Evolutionary conservation across 2,329 filamentous ascomycete genomes (phyloP), one percentile per base, ranked within the genome.

Genomic region (Talaromyces sp.): DNA sequence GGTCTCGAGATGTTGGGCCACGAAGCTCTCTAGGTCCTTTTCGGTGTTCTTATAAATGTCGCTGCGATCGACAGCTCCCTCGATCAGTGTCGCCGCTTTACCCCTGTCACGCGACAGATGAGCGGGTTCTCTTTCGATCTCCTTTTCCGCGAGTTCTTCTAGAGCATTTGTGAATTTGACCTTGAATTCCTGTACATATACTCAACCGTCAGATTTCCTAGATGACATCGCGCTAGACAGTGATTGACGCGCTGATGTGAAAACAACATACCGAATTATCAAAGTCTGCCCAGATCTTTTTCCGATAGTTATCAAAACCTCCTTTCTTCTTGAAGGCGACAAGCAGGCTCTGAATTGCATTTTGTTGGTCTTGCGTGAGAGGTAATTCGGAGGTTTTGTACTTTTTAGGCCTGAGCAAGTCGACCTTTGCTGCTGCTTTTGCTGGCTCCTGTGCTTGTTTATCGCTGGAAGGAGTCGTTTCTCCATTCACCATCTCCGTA

Each of bases 241-340:
- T 17, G 4, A 7, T 21, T 35, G 28, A 35, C 28, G 53, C 50
- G 28, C 19, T 28, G 33, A 28, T 51, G 3, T 9, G n/a, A 28
- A 11, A 28, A 46, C 15, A 40, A 59, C 78, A 61, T 76, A 83
- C 81, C 60, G 78, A 77, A 53, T 79, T 74, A 58, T 81, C 78
- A 61, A 83, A 86, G 58, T 84, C 78, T 11, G 81, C 78, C 75
- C 83, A 84, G 2, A 84, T 73, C 60, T 81, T 78, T 69, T 86
- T 87, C 59, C 84, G 80, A 57, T 86, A 72, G 52, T 73, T 75
- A 68, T 87, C 84, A 65, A 85, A 87, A 57, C 84, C 82, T 62
- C 84, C 84, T 69, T 85, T 85, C 71, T 86, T 87, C 71, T 85
- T 85, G 69, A 86, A 85, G 0, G 81, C 82, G 66, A 84, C 80